phyloP scores from a whole-genome alignment of 768 basidiomycete genomes.

The Agaricus blazei region DNA sequence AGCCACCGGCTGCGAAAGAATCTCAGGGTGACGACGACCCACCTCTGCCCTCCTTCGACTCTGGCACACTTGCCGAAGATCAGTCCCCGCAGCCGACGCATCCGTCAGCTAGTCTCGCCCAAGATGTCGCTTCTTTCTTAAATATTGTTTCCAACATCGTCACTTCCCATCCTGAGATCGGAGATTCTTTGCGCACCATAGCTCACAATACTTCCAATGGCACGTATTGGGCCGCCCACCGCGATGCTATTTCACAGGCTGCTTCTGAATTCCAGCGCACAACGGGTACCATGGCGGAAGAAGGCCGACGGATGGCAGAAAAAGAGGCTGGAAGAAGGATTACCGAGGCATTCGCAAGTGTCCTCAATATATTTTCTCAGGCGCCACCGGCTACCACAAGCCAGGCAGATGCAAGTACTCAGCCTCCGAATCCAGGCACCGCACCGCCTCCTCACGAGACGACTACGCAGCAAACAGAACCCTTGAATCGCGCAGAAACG shows the following conservation, averaged over 20 bases:
- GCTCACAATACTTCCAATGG: conserved; percentile 57
- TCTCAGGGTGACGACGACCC: conserved; percentile 27
- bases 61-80: conserved; percentile 26
- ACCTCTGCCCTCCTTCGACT: conserved; percentile 28
- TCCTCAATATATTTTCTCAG: conserved; percentile 52
- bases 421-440: conserved; percentile 12
- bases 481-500: conserved; percentile 10
- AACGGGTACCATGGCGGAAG: conserved; percentile 37
- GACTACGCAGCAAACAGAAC: neutral
- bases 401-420: conserved; percentile 12
- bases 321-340: conserved; percentile 62
- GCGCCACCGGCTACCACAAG: conserved; percentile 3
- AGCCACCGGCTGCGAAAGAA: neutral
- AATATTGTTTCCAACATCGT: conserved; percentile 50
- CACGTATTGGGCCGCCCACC: conserved; percentile 64
- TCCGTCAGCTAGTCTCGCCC: conserved; percentile 44
- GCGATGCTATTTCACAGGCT: conserved; percentile 52
- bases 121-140: conserved; percentile 62
- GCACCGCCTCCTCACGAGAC: neutral
- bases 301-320: conserved; percentile 46
- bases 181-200: conserved; percentile 62
- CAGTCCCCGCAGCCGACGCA: conserved; percentile 15
- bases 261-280: conserved; percentile 49
- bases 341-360: conserved; percentile 53
- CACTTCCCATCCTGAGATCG: conserved; percentile 64